Conservation (phyloP, 2,329 filamentous ascomycete species). For the Diplodia intermedia region DNA sequence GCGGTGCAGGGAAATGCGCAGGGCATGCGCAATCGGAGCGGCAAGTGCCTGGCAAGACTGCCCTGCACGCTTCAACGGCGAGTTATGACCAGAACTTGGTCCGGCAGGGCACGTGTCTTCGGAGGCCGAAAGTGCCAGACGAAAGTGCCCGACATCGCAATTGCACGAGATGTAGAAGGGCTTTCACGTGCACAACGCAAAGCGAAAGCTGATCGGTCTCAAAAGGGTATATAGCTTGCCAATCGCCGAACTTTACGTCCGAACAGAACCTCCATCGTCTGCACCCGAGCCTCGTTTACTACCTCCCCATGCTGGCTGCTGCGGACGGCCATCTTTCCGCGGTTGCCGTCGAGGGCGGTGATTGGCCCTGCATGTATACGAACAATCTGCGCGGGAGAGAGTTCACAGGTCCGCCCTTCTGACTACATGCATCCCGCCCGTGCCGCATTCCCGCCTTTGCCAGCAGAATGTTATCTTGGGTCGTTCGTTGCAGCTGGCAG, state of each 20-base stretch:
- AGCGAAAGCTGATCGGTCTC: constrained; percentile 9
- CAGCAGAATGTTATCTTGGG: not conserved
- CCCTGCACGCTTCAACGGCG: not conserved
- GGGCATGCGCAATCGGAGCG: constrained; percentile 4
- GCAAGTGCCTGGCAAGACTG: not conserved
- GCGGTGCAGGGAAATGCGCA: not conserved
- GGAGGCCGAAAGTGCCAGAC: not conserved
- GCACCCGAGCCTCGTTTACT: not conserved
- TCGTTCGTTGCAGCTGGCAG: not conserved
- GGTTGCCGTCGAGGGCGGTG: not conserved
- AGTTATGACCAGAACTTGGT: not conserved
- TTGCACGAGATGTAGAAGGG: not conserved
- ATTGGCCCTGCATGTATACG: not conserved
- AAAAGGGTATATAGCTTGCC: constrained; percentile 20
- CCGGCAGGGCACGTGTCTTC: not conserved
- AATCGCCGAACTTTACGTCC: not conserved
- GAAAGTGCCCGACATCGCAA: constrained; percentile 17
- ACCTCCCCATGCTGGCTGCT: constrained; percentile 21
- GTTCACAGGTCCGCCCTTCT: not conserved
- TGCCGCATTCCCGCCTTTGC: not conserved
- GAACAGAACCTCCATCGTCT: not conserved
- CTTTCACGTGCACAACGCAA: not conserved
- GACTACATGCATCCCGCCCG: not conserved
- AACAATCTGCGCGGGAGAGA: constrained; percentile 14
- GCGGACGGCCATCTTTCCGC: not conserved